Conservation (phyloP, 345 rosid species). For the Hypericum androsaemum region DNA sequence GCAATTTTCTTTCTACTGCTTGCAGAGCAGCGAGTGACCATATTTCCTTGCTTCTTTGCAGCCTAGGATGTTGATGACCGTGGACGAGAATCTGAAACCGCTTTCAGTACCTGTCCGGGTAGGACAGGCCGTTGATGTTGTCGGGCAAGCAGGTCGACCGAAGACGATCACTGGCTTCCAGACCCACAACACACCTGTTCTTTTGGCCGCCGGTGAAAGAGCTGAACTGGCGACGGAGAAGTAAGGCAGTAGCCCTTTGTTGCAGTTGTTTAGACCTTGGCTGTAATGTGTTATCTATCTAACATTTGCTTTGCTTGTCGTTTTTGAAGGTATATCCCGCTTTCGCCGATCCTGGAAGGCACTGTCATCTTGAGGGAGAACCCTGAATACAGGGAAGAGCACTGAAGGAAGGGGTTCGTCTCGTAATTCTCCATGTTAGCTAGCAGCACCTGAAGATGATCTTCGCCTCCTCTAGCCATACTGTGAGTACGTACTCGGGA, state of each 20-base stretch:
- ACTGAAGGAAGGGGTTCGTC: not conserved
- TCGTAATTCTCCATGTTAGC: too few species aligned
- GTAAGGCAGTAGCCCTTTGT: slow-evolving; percentile 27
- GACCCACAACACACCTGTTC: slow-evolving; percentile 92
- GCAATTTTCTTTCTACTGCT: not conserved
- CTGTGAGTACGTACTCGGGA: too few species aligned
- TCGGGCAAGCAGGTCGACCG: slow-evolving; percentile 94
- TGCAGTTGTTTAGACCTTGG: not conserved
- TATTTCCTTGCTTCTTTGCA: slow-evolving; percentile 15
- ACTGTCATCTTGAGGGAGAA: slow-evolving; percentile 77
- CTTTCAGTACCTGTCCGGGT: slow-evolving; percentile 79
- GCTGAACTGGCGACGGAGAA: slow-evolving; percentile 94
- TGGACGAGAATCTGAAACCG: slow-evolving; percentile 77
- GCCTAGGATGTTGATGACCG: slow-evolving; percentile 93
- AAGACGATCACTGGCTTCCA: slow-evolving; percentile 95
- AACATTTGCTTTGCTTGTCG: not conserved
- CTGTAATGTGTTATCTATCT: not conserved
- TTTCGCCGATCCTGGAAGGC: slow-evolving; percentile 87
- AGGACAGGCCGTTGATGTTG: slow-evolving; percentile 96
- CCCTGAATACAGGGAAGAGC: slow-evolving; percentile 67
- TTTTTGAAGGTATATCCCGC: slow-evolving; percentile 62
- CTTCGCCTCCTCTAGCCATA: too few species aligned
- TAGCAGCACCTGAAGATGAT: too few species aligned
- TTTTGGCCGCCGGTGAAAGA: slow-evolving; percentile 87
- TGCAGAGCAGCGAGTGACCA: not conserved